A percentile compares a stretch with the other conserved stretches of the same genome.
Evolutionary conservation across 108 stramenopile genomes (phyloP).

Genomic region (Pseudonitzschia multiseries): DNA sequence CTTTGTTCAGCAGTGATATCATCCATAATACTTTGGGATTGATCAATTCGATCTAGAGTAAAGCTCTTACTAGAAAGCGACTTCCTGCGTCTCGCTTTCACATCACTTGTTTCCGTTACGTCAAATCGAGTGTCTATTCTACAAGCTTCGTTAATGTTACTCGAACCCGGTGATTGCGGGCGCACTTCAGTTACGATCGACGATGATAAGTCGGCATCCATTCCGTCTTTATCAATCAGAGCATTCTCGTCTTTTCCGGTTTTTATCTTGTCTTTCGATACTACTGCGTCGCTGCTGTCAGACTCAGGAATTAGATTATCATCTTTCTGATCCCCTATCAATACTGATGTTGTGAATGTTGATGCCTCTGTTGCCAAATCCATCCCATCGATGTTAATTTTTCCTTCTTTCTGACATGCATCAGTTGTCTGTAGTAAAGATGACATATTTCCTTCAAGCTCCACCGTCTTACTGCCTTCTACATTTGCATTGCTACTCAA

Average conservation of each 20-base stretch:
- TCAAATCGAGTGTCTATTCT: neutral
- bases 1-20: neutral
- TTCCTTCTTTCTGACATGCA: neutral
- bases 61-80: constrained; percentile 26
- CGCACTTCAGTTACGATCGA: too few species aligned
- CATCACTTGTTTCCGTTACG: neutral
- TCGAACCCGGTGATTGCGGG: too few species aligned
- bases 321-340: too few species aligned
- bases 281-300: too few species aligned
- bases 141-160: too few species aligned
- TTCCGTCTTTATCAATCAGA: too few species aligned
- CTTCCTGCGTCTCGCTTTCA: constrained; percentile 14
- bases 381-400: neutral
- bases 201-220: too few species aligned
- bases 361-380: too few species aligned
- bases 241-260: too few species aligned
- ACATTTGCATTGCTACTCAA: neutral
- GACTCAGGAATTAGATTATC: too few species aligned
- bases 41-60: constrained; percentile 18
- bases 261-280: too few species aligned
- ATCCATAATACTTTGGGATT: constrained; percentile 4
- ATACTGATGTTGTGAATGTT: too few species aligned
- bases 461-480: neutral
- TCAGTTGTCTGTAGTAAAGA: constrained; percentile 11
- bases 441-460: constrained; percentile 25